phyloP scores from a whole-genome alignment of 2,329 filamentous ascomycete genomes.

The Talaromyces sp. region DNA sequence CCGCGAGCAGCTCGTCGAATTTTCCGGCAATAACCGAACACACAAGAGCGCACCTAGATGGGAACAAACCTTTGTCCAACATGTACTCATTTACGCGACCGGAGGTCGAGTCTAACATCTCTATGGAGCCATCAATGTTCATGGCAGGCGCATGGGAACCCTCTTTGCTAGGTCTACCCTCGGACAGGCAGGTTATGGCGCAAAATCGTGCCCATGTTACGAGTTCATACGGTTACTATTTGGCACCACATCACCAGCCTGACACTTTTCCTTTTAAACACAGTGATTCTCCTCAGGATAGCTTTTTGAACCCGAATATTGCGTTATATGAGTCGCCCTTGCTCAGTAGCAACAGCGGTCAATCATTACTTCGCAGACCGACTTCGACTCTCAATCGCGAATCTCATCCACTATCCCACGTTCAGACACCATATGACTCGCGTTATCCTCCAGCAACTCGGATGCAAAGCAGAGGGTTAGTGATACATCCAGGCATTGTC shows the following conservation, averaged over 20 bases:
- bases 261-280: background rate
- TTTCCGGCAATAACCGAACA: background rate
- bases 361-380: background rate
- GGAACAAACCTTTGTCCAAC: background rate
- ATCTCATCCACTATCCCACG: background rate
- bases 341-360: background rate
- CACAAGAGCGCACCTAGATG: background rate
- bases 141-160: slow-evolving; percentile 4
- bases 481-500: background rate
- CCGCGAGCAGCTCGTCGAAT: background rate
- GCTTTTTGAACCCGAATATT: background rate
- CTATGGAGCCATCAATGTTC: slow-evolving; percentile 9
- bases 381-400: background rate
- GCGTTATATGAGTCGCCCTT: background rate
- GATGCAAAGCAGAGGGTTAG: background rate
- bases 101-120: background rate
- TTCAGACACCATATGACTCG: background rate
- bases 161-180: background rate
- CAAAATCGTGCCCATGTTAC: background rate
- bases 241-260: background rate
- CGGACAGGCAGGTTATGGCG: background rate
- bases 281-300: background rate
- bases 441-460: background rate
- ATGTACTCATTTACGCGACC: background rate
- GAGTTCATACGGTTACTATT: background rate